Evolutionary conservation across 179 eudicot species (phyloP).

Genomic region (Spergularia azorica): DNA sequence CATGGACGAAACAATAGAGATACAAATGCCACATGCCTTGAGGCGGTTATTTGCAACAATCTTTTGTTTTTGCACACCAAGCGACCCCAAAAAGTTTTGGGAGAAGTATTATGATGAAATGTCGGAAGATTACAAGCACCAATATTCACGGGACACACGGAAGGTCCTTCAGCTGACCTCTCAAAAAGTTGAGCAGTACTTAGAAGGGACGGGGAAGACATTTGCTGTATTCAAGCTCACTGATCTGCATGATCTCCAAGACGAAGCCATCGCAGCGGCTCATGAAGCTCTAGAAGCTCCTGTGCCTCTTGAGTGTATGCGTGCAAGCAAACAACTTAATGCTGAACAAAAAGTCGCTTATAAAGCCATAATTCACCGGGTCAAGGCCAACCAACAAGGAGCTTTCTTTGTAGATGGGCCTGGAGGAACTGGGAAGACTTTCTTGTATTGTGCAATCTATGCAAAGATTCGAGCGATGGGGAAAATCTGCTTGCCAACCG

Average conservation of each 20-base stretch:
- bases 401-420: constrained; percentile 24
- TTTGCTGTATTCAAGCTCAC: neutral
- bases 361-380: too few species aligned
- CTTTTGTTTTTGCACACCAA: constrained; percentile 17
- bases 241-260: neutral
- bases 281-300: neutral
- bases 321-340: too few species aligned
- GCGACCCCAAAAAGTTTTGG: neutral
- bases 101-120: constrained; percentile 6
- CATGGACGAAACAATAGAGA: constrained; percentile 10
- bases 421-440: constrained; percentile 30
- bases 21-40: constrained; percentile 16
- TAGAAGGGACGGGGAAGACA: neutral
- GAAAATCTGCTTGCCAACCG: too few species aligned
- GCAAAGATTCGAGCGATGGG: too few species aligned
- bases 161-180: neutral
- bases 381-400: too few species aligned
- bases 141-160: too few species aligned
- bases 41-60: constrained; percentile 28
- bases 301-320: neutral
- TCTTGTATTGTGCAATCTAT: constrained; percentile 10
- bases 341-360: too few species aligned
- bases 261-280: neutral
- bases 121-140: constrained; percentile 18
- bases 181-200: neutral